A percentile compares a stretch with the other conserved stretches of the same genome.
phyloP scores from a whole-genome alignment of 306 rosid species.

The Psophocarpus tetragonolobus region DNA sequence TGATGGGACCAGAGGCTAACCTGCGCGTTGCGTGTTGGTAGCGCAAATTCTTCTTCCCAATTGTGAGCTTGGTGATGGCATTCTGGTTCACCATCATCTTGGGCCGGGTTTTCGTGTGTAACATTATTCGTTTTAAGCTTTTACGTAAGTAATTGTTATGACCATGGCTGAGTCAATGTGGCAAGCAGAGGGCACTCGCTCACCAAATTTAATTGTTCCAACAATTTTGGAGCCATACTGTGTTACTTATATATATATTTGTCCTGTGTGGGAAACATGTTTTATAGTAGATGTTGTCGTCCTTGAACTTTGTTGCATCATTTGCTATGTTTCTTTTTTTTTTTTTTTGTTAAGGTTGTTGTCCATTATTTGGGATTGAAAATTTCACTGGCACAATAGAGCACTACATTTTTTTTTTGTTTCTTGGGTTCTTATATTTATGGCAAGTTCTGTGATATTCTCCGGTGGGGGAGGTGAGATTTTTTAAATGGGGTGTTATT shows the following conservation, averaged over 20 bases:
- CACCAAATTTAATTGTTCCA: constrained; percentile 38
- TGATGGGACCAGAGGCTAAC: constrained; percentile 44
- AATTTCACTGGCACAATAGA: not conserved
- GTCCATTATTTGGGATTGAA: constrained; percentile 19
- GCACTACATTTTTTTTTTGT: not conserved
- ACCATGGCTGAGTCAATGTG: constrained; percentile 19
- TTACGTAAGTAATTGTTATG: constrained; percentile 15
- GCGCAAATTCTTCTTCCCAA: constrained; percentile 44
- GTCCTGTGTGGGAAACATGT: constrained; percentile 1
- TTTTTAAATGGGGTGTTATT: not conserved
- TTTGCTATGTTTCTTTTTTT: not conserved
- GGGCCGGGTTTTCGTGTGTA: constrained; percentile 43
- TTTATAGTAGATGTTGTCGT: not conserved
- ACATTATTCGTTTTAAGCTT: constrained; percentile 12
- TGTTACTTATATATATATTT: not conserved
- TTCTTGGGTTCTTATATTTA: not conserved
- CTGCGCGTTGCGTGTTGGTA: constrained; percentile 58
- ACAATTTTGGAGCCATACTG: constrained; percentile 47
- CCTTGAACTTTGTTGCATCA: not conserved
- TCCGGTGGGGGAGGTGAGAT: constrained; percentile 6
- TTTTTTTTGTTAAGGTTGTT: not conserved
- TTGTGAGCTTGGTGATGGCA: constrained; percentile 30
- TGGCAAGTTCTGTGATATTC: constrained; percentile 1
- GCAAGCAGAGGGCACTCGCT: not conserved
- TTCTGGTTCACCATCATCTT: constrained; percentile 41